phyloP scores from a whole-genome alignment of 148 eudicot genomes.

The Cornus controversa region DNA sequence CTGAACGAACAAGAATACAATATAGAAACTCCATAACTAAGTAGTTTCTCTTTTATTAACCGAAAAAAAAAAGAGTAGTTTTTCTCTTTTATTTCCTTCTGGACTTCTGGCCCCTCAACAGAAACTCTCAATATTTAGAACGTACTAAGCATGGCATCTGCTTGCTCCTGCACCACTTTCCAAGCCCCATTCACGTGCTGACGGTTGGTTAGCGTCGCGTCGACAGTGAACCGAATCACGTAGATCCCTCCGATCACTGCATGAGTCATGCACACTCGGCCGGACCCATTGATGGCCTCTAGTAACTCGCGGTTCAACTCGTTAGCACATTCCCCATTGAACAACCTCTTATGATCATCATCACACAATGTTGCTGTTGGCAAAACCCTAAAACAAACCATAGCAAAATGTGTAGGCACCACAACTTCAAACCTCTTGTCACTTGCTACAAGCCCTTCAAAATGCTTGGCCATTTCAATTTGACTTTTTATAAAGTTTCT shows the following conservation, averaged over 20 bases:
- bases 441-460: slow-evolving; percentile 23
- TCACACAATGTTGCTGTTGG: slow-evolving; percentile 12
- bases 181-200: slow-evolving; percentile 50
- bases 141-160: background rate
- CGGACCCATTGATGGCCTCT: slow-evolving; percentile 38
- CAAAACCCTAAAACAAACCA: slow-evolving; percentile 46
- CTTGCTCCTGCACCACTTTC: slow-evolving; percentile 46
- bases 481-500: slow-evolving; percentile 46
- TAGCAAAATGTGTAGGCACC: slow-evolving; percentile 38
- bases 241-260: slow-evolving; percentile 34
- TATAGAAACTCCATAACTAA: no score
- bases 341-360: background rate
- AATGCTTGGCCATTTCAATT: slow-evolving; percentile 51
- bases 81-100: no score
- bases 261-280: slow-evolving; percentile 52
- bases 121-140: no score
- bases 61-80: no score
- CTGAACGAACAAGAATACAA: no score
- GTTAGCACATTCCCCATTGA: slow-evolving; percentile 22
- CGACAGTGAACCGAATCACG: slow-evolving; percentile 39
- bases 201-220: slow-evolving; percentile 41
- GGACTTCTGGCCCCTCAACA: no score
- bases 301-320: slow-evolving; percentile 38
- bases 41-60: no score
- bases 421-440: slow-evolving; percentile 44